Conservation (phyloP, 1,284 basidiomycete genomes). For the Trichosporon faecale region DNA sequence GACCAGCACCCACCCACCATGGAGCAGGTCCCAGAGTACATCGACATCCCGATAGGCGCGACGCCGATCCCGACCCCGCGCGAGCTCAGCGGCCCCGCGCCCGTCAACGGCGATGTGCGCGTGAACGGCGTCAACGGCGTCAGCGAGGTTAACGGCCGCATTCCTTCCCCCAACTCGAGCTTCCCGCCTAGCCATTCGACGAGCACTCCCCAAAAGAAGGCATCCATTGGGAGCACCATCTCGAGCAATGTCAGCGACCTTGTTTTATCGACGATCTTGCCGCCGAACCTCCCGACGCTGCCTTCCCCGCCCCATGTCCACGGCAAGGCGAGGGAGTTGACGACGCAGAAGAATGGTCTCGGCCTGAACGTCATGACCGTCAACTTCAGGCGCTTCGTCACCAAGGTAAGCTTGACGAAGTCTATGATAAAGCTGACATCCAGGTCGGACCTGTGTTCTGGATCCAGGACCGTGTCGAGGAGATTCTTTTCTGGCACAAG, state of each 20-base stretch:
- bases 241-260: constrained; percentile 47
- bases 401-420: constrained; percentile 32
- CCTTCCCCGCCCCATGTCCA: constrained; percentile 18
- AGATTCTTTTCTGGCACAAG: constrained; percentile 52
- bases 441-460: constrained; percentile 52
- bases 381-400: constrained; percentile 51
- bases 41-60: constrained; percentile 6
- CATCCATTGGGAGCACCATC: constrained; percentile 14
- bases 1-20: neutral
- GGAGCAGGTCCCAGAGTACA: constrained; percentile 9
- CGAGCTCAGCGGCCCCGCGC: constrained; percentile 5
- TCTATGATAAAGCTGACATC: neutral
- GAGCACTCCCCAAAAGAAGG: neutral
- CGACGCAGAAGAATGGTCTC: constrained; percentile 43
- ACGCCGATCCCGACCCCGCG: constrained; percentile 10
- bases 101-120: neutral
- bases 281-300: constrained; percentile 44
- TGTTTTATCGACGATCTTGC: constrained; percentile 40
- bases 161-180: neutral
- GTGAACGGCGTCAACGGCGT: neutral
- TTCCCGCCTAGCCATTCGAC: neutral
- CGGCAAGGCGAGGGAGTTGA: constrained; percentile 33
- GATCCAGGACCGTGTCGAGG: constrained; percentile 51
- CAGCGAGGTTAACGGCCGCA: neutral
- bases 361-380: constrained; percentile 46